These are phyloP conservation scores for Fusarium metavorans DNA, from an alignment of 2,329 filamentous ascomycete genomes.

Conservation along the genomic window DNA sequence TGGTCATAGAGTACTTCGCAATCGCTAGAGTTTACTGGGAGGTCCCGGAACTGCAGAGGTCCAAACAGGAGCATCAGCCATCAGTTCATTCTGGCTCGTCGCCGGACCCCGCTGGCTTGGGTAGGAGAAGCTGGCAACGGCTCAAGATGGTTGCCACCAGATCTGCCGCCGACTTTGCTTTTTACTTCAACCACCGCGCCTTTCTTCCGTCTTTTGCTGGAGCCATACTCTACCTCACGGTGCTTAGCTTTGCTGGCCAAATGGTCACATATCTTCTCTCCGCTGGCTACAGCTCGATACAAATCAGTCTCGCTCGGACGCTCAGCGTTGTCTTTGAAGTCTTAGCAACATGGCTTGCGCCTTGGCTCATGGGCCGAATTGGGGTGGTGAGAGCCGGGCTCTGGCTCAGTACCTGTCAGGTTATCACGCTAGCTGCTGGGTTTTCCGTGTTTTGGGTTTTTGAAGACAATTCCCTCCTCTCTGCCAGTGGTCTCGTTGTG, in stretches of 20 bases:
- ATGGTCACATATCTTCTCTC: neutral
- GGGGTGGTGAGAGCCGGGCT: neutral
- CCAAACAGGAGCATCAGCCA: neutral
- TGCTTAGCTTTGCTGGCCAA: neutral
- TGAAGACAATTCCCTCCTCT: neutral
- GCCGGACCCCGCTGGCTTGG: neutral
- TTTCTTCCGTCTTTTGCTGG: neutral
- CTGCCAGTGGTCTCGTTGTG: neutral
- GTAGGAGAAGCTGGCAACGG: neutral
- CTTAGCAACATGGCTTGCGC: neutral
- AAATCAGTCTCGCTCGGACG: neutral
- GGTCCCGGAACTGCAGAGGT: neutral
- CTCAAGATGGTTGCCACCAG: neutral
- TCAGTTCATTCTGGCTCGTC: neutral
- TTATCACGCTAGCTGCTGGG: neutral
- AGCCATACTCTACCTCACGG: neutral
- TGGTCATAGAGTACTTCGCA: neutral
- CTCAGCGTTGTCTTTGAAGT: neutral
- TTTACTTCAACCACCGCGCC: neutral
- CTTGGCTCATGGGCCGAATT: neutral
- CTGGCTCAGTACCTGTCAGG: neutral
- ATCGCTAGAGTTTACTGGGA: neutral
- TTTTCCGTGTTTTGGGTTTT: neutral
- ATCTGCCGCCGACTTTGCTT: neutral
- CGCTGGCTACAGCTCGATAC: neutral